These are phyloP conservation scores for Myriosclerotinia scirpicola DNA, from an alignment of 2,329 filamentous ascomycete species.

Conservation along the genomic window DNA sequence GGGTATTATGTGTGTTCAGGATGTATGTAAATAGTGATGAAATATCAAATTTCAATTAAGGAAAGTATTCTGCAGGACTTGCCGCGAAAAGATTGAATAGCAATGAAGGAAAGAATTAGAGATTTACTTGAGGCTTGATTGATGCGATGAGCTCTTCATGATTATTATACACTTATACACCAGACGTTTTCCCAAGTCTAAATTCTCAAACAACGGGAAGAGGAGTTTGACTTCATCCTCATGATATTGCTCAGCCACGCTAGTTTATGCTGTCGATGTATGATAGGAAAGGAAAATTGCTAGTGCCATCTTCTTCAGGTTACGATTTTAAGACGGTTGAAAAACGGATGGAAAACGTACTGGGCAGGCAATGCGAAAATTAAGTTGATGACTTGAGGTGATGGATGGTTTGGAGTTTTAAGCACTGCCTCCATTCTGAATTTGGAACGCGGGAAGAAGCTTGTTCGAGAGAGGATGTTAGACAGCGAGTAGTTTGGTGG, in stretches of 20 bases:
- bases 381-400: neutral
- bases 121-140: neutral
- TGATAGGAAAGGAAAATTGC: neutral
- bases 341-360: too few relatives aligned
- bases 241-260: neutral
- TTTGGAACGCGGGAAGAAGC: neutral
- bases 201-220: neutral
- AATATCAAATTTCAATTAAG: slow-evolving; percentile 2
- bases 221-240: slow-evolving; percentile 8
- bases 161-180: neutral
- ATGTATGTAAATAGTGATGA: too few relatives aligned
- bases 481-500: too few relatives aligned
- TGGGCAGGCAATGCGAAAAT: neutral
- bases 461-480: neutral
- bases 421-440: neutral
- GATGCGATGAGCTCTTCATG: neutral
- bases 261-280: neutral
- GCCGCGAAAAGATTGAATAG: neutral
- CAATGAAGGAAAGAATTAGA: slow-evolving; percentile 4
- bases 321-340: neutral
- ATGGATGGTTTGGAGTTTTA: neutral
- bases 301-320: neutral
- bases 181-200: neutral
- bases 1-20: neutral
- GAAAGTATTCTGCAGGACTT: slow-evolving; percentile 7